Percentiles rank a stretch among this genome's conserved stretches.
phyloP scores from a whole-genome alignment of 768 basidiomycete genomes.

The Pulveroboletus sp. region DNA sequence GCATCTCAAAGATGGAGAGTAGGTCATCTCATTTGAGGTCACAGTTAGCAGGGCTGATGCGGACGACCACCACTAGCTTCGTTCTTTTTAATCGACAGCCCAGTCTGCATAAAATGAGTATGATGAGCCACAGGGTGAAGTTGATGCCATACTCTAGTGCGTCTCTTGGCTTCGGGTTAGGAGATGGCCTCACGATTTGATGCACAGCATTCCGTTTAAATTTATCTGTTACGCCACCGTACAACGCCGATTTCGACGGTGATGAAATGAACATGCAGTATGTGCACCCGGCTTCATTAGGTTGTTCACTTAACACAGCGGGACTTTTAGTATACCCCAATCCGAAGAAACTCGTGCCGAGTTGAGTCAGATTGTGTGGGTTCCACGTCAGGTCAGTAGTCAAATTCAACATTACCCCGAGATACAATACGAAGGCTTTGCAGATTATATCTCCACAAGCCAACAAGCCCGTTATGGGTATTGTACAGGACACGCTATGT shows the following conservation, averaged over 20 bases:
- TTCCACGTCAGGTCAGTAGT: constrained; percentile 78
- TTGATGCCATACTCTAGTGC: constrained; percentile 97
- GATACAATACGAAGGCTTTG: background rate
- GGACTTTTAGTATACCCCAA: constrained; percentile 77
- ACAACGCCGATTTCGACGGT: constrained; percentile 99
- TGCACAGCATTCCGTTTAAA: constrained; percentile 88
- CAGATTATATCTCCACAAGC: constrained; percentile 99
- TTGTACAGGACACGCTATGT: constrained; percentile 97
- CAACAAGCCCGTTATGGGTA: constrained; percentile 99
- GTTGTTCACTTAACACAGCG: constrained; percentile 6
- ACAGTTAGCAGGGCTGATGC: background rate
- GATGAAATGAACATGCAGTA: constrained; percentile 99
- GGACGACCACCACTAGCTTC: constrained; percentile 9
- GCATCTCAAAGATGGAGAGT: constrained; percentile 98
- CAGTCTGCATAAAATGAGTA: constrained; percentile 99
- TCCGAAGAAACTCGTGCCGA: constrained; percentile 98
- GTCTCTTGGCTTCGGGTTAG: constrained; percentile 29
- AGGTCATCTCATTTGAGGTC: constrained; percentile 34
- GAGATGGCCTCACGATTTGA: background rate
- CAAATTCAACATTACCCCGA: background rate
- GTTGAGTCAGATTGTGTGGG: constrained; percentile 98
- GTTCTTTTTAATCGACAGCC: constrained; percentile 95
- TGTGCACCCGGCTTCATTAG: constrained; percentile 31
- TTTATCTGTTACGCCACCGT: constrained; percentile 96
- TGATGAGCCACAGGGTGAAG: constrained; percentile 99